Evolutionary conservation across 83 land plant genomes (phyloP), one percentile per base, ranked within the genome.

Genomic region (Isoetes engelmannii): DNA sequence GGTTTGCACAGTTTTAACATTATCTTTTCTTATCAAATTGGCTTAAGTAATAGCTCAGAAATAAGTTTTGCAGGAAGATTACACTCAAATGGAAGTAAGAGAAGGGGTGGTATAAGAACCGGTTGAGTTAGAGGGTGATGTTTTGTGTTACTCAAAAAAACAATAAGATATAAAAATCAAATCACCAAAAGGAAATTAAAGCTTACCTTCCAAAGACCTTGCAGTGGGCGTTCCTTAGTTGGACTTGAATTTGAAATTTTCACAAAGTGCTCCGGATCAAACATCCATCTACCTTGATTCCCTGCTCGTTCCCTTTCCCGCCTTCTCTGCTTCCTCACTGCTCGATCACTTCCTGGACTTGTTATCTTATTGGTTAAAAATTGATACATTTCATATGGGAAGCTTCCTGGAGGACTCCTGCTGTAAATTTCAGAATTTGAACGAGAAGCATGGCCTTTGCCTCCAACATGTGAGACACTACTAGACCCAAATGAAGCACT

Each of bases 141-240:
- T 20, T 10, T 15, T 5, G 37, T 48, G 45, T 64, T 13, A 47
- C 9, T 0, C 41, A 41, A 9, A 69, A 21, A 68, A 48, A 4
- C 8, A 18, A 21, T 43, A 7, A 57, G 41, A 55, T 10, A 71
- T 28, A 44, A 6, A n/a, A n/a, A n/a, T n/a, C n/a, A n/a, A n/a
- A n/a, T n/a, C n/a, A n/a, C n/a, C n/a, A n/a, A n/a, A n/a, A n/a
- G n/a, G n/a, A n/a, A 20, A 46, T 13, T 42, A 13, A 68, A 56
- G 21, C 13, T 37, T 51, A 90, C 98, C 97, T 94, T 94, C 99
- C 99, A 94, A 12, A 94, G 83, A 4, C 99, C 99, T 70, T 94
- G 99, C 43, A 94, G 74, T 47, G 99, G 99, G 20, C 88, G 75
- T 5, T 75, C 50, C 6, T 81, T 79, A 1, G 89, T 84, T 20